These are phyloP conservation scores for Chlamydomonas eustigma DNA, from an alignment of 139 green algal genomes.

Conservation along the genomic window DNA sequence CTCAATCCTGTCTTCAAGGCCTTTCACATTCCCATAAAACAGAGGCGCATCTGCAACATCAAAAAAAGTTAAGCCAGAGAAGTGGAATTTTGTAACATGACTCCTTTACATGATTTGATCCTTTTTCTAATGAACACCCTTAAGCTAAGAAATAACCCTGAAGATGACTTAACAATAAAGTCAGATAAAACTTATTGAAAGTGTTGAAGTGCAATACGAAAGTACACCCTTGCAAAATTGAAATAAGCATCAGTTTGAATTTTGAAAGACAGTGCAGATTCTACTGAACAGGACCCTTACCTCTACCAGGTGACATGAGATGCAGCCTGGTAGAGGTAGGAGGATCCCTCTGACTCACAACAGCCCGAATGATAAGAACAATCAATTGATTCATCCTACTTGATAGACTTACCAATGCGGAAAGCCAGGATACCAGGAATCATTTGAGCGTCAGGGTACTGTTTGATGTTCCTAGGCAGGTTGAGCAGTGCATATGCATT, in stretches of 20 bases:
- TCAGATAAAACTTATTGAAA: no score
- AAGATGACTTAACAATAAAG: neutral
- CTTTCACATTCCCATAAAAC: conserved; percentile 67
- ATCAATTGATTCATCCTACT: neutral
- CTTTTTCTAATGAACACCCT: neutral
- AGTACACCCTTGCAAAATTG: no score
- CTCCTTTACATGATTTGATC: no score
- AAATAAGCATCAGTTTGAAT: no score
- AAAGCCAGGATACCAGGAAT: conserved; percentile 28
- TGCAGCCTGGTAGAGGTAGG: no score
- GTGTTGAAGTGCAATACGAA: no score
- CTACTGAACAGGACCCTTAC: neutral
- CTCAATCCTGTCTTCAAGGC: conserved; percentile 13
- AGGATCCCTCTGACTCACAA: neutral
- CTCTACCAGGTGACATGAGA: neutral
- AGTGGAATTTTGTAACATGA: no score
- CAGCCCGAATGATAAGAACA: neutral
- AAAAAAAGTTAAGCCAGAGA: neutral
- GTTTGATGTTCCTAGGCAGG: conserved; percentile 65
- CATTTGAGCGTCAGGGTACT: conserved; percentile 66
- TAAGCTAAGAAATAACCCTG: neutral
- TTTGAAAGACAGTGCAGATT: neutral
- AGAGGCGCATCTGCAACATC: conserved; percentile 18
- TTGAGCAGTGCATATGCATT: no score
- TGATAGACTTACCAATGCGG: conserved; percentile 16